Base-by-base conservation (phyloP, 192 early-diverging fungal species). In the Backusella australiensis region DNA sequence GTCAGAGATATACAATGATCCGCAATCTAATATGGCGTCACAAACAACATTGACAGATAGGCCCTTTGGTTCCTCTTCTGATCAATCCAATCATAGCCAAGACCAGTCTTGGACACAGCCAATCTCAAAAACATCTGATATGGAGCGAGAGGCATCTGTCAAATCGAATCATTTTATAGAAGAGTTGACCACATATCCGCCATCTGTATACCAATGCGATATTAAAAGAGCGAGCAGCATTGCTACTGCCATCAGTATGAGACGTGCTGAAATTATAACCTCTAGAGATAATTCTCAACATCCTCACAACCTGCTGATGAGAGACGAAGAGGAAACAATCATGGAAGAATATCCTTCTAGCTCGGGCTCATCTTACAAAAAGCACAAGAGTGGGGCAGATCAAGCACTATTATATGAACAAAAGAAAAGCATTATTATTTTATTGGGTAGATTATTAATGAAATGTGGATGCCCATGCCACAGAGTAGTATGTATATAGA, bases 391-490 rank as follows among this genome's bases (percentile, higher is more conserved):
- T 14, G 39, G 35, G 8, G n/a, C 68, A 19, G 39, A 41, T 39
- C 34, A 41, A 9, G 0, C 42, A 6, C 11, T 23, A 63, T 8
- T 75, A 17, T 59, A 53, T n/a, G 78, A 80, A 42, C 71, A 78
- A 1, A 82, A 81, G 2, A 82, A 88, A 36, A 79, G 85, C 6
- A 72, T 88, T 14, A 53, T 88, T 38, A 78, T 82, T 52, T 73
- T 84, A 17, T 71, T 88, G 1, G 83, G 83, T 67, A 81, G 85
- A 49, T 71, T 75, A 17, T 75, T 88, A 38, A 74, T 88, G n/a
- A 75, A 85, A 38, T 83, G 83, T 68, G 85, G 87, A 0, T 84
- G 82, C 34, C 87, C 87, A 0, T 79, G 80, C 49, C 84, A 88
- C 46, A 74, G 85, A 56, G 84, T 86, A 32, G 87, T 83, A 83